Percentiles rank a stretch among this genome's conserved stretches.
Conservation (phyloP, 768 basidiomycete species). For the Suillus occidentalis region DNA sequence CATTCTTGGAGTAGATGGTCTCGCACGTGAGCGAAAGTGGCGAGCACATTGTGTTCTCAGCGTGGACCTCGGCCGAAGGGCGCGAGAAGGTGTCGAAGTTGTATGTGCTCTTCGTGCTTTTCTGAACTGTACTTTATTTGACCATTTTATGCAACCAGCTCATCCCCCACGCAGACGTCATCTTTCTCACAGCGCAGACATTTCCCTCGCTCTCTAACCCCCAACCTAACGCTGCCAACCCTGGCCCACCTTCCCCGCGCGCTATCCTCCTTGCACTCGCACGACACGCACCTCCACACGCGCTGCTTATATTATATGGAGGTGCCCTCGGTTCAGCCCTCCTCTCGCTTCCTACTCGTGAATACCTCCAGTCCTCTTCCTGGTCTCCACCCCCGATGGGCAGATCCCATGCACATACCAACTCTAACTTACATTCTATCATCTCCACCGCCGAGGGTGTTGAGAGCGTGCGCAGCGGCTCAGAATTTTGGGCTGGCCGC, state of each 20-base stretch:
- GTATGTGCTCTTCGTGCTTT: slow-evolving; percentile 42
- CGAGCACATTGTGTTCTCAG: slow-evolving; percentile 80
- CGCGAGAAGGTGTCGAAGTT: slow-evolving; percentile 76
- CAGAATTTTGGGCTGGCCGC: slow-evolving; percentile 71
- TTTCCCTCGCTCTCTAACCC: slow-evolving; percentile 18
- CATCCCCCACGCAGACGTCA: slow-evolving; percentile 77
- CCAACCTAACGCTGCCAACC: slow-evolving; percentile 55
- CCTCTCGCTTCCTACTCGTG: slow-evolving; percentile 76
- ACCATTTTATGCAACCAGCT: slow-evolving; percentile 44
- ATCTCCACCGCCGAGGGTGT: slow-evolving; percentile 27
- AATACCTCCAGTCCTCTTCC: slow-evolving; percentile 84
- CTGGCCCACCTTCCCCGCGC: slow-evolving; percentile 56
- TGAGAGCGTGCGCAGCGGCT: slow-evolving; percentile 61
- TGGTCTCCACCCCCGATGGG: slow-evolving; percentile 47
- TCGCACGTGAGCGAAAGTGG: slow-evolving; percentile 84
- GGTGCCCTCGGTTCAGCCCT: slow-evolving; percentile 79
- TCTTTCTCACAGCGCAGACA: slow-evolving; percentile 55
- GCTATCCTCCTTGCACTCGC: slow-evolving; percentile 76
- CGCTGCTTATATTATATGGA: slow-evolving; percentile 81
- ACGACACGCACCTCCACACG: slow-evolving; percentile 65
- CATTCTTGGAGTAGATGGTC: slow-evolving; percentile 75
- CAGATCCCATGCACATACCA: slow-evolving; percentile 20
- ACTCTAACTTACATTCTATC: slow-evolving; percentile 15
- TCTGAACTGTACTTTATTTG: neutral
- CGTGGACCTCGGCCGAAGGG: slow-evolving; percentile 72